Base-by-base conservation (phyloP, 2,329 filamentous ascomycete genomes). In the Ceratocystis colombiana region DNA sequence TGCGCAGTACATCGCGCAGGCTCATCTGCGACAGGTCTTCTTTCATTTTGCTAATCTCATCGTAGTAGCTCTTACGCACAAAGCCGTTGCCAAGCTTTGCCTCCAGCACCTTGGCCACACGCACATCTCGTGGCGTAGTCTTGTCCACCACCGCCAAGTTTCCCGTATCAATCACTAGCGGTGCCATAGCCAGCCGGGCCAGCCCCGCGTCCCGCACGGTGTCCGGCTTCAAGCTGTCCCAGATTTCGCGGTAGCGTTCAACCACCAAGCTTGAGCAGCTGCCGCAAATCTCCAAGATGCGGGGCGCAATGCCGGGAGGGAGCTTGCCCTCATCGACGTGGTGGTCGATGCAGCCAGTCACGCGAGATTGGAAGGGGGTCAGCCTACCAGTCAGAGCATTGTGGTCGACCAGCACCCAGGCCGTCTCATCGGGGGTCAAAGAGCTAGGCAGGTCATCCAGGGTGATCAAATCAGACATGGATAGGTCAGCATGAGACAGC, bases 331-430 rank as follows among this genome's bases (percentile, higher is more conserved):
- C 89, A 69, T 94, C 89, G 0, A 82, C 85, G 73, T 94, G 90
- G 75, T 94, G 89, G 74, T 94, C 89, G 65, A 94, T 82, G 69
- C 86, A 86, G 3, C 86, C 88, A 3, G 79, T 75, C 0, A 92
- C 81, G 7, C 77, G 76, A 3, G 72, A 68, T 0, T 76, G 75
- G 71, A 84, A 89, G 17, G 78, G 74, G 46, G 73, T 75, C 17
- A 93, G 76, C 15, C 75, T 71, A 0, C 88, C 88, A 5, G 87
- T 86, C 61, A 90, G 77, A 0, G 78, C 80, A 72, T 94, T 94
- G 77, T 94, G 90, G 75, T 94, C 89, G 3, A 94, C 88, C 0
- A 94, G 78, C 30, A 37, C 76, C 88, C 88, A 91, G 62, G 77
- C 78, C 1, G 87, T 87, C 61, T 84, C 80, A 30, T 81, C 78